These are phyloP conservation scores for Alternaria brassicae DNA, from an alignment of 2,329 filamentous ascomycete species.

Conservation along the genomic window DNA sequence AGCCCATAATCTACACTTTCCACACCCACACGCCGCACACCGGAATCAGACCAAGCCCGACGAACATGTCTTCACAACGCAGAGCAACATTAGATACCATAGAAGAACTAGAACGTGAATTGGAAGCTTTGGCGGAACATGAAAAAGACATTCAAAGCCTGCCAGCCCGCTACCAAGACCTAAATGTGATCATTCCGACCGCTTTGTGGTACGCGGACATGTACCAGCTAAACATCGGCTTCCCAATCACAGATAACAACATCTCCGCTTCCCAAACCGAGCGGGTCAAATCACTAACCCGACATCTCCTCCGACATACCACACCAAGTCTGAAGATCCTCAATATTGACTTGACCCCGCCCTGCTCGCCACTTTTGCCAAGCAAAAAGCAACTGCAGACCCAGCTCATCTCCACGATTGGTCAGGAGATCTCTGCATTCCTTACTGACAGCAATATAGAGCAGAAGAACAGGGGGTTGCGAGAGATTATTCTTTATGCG, in stretches of 20 bases:
- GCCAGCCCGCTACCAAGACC: not conserved
- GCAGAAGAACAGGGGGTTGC: not conserved
- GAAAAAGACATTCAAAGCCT: not conserved
- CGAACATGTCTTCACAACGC: not conserved
- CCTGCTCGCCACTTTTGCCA: not conserved
- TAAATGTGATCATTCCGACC: not conserved
- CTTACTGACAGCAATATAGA: not conserved
- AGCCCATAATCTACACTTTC: not conserved
- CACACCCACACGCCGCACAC: not conserved
- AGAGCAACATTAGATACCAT: not conserved
- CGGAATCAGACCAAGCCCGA: not conserved
- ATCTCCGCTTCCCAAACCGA: not conserved
- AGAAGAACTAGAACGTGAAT: not conserved
- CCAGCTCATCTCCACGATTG: not conserved
- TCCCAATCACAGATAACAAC: not conserved
- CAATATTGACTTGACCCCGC: not conserved
- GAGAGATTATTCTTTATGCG: not conserved
- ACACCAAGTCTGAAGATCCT: not conserved
- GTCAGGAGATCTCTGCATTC: not conserved
- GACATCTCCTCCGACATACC: accelerated
- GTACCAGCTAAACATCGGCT: not conserved
- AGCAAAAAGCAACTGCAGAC: not conserved
- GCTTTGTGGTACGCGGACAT: too few relatives aligned
- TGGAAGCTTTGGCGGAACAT: not conserved
- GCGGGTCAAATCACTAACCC: not conserved